A percentile compares a stretch with the other conserved stretches of the same genome.
phyloP scores from a whole-genome alignment of 139 green algal species.

The Chlorella sp. region DNA sequence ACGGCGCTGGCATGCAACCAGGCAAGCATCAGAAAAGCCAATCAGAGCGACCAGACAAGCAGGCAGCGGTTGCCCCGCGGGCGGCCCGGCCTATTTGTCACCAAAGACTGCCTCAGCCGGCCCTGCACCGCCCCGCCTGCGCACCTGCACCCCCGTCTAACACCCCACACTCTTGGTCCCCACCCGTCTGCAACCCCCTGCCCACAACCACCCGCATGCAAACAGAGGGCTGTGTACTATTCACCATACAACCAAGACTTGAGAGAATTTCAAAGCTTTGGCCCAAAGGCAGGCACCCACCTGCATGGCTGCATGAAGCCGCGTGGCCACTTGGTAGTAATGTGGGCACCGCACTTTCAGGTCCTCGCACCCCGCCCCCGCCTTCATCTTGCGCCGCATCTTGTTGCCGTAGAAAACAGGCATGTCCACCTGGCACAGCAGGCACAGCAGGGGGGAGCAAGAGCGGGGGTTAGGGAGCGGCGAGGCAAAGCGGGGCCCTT shows the following conservation, averaged over 20 bases:
- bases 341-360: conserved; percentile 58
- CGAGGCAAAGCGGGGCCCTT: not conserved
- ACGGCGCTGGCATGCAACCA: too few relatives aligned
- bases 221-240: too few relatives aligned
- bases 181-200: not conserved
- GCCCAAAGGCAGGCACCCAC: too few relatives aligned
- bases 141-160: not conserved
- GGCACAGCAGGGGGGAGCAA: not conserved
- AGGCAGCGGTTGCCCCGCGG: too few relatives aligned
- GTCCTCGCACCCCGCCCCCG: conserved; percentile 62
- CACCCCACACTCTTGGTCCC: not conserved
- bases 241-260: too few relatives aligned
- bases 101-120: too few relatives aligned
- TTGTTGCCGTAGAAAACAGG: conserved; percentile 55
- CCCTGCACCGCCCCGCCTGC: not conserved
- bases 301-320: conserved; percentile 46
- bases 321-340: conserved; percentile 60
- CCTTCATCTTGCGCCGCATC: conserved; percentile 65
- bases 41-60: too few relatives aligned
- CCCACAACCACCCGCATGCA: too few relatives aligned
- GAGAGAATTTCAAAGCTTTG: too few relatives aligned
- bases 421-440: conserved; percentile 26
- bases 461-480: not conserved
- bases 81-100: too few relatives aligned
- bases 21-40: too few relatives aligned